Percentiles rank a stretch among this genome's conserved stretches.
phyloP scores from a whole-genome alignment of 202 grass and related monocot genomes.

The Zoysia matrella region DNA sequence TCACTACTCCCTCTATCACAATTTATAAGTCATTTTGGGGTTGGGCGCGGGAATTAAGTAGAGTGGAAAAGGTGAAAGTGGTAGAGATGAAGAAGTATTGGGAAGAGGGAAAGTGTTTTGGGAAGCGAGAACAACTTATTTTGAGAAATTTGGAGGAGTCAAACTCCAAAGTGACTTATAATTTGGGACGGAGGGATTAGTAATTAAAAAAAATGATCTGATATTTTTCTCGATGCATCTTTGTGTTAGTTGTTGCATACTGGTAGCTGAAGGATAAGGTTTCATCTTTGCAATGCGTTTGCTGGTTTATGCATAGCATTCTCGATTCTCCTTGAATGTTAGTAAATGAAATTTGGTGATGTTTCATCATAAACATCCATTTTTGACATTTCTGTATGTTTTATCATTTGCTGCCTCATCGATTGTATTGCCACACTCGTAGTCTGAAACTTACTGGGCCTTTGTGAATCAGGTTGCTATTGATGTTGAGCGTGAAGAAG shows the following conservation, averaged over 20 bases:
- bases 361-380: slow-evolving; percentile 24
- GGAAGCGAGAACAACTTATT: too few relatives aligned
- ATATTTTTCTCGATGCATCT: slow-evolving; percentile 25
- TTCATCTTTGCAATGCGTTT: background rate
- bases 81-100: too few relatives aligned
- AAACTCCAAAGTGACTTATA: too few relatives aligned
- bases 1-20: background rate
- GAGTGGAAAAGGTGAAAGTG: too few relatives aligned
- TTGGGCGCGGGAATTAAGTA: too few relatives aligned
- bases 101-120: too few relatives aligned
- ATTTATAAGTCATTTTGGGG: too few relatives aligned
- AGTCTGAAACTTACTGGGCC: slow-evolving; percentile 17
- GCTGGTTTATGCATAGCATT: background rate
- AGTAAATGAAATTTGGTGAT: background rate
- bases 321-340: background rate
- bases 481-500: slow-evolving; percentile 97
- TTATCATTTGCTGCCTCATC: slow-evolving; percentile 23
- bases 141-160: too few relatives aligned
- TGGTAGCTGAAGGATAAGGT: background rate
- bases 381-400: slow-evolving; percentile 8
- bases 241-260: background rate
- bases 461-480: slow-evolving; percentile 75
- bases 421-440: background rate
- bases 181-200: too few relatives aligned
- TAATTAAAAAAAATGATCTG: background rate